Evolutionary conservation across 75 land plant genomes (phyloP).

Genomic region (Selaginella moellendorffii): DNA sequence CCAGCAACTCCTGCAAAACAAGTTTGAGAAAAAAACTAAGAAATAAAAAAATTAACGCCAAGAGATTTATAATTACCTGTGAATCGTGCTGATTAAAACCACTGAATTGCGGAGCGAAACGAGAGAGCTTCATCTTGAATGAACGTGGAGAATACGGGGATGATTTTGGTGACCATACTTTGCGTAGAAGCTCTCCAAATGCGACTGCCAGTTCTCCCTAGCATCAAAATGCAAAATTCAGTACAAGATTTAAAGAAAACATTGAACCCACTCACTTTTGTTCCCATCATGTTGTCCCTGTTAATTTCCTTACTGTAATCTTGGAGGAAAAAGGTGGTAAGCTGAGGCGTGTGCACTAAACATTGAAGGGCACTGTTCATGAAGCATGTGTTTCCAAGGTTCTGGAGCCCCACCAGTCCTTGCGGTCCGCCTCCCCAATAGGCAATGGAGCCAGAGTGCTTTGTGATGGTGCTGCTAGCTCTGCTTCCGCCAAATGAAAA

Average conservation of each 20-base stretch:
- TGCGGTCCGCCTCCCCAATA: not conserved
- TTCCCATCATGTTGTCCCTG: not conserved
- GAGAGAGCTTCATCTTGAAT: not conserved
- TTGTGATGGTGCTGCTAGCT: not conserved
- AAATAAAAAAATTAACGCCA: no score
- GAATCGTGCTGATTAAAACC: slow-evolving; percentile 9
- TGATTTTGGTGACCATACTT: not conserved
- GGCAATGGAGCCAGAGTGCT: not conserved
- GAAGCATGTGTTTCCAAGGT: slow-evolving; percentile 77
- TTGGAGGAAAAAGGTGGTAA: slow-evolving; percentile 50
- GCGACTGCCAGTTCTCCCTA: slow-evolving; percentile 6
- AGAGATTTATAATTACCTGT: slow-evolving; percentile 2
- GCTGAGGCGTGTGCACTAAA: slow-evolving; percentile 54
- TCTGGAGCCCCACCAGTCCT: slow-evolving; percentile 65
- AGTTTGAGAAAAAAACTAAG: no score
- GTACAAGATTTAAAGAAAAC: not conserved
- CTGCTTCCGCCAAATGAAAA: not conserved
- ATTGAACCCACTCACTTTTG: not conserved
- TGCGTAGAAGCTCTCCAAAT: slow-evolving; percentile 9
- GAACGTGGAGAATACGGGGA: not conserved
- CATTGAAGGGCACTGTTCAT: slow-evolving; percentile 85
- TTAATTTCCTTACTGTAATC: slow-evolving; percentile 4
- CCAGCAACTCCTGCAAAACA: slow-evolving; percentile 4
- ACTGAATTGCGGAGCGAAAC: slow-evolving; percentile 5
- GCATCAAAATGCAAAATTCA: not conserved